phyloP scores from a whole-genome alignment of 2,329 filamentous ascomycete species.

The Orbilia javanica region DNA sequence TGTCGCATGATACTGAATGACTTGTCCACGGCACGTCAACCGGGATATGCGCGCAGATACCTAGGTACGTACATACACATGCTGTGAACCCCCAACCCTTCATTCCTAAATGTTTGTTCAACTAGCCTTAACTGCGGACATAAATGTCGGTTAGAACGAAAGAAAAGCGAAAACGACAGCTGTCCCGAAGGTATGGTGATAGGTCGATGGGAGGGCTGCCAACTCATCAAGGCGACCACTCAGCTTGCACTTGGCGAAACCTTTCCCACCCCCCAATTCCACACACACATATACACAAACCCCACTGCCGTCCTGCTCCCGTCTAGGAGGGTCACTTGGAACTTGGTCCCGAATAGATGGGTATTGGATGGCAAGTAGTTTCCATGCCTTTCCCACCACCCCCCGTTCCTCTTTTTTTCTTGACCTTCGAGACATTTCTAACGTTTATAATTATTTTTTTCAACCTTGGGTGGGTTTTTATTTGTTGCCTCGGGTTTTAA shows the following conservation, averaged over 20 bases:
- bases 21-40: constrained; percentile 51
- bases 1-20: constrained; percentile 48
- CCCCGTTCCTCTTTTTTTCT: background rate
- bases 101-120: background rate
- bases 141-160: background rate
- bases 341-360: constrained; percentile 45
- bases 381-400: background rate
- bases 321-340: constrained; percentile 9
- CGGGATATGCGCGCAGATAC: constrained; percentile 20
- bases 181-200: constrained; percentile 55
- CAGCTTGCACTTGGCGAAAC: constrained; percentile 56
- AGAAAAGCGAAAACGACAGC: constrained; percentile 14
- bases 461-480: constrained; percentile 7
- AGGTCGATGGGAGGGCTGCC: constrained; percentile 50
- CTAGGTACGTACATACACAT: background rate
- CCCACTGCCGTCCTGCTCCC: constrained; percentile 14
- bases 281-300: no score
- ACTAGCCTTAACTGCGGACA: background rate
- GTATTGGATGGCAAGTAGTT: constrained; percentile 52
- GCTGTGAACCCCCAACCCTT: constrained; percentile 30
- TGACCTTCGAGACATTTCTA: background rate
- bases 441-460: background rate
- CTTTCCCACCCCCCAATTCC: constrained; percentile 13
- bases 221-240: constrained; percentile 58
- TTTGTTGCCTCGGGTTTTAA: constrained; percentile 13